Evolutionary conservation across 1,139 yeast genomes (phyloP), one percentile per base, ranked within the genome.

Genomic region (Yamadazyma aaseri): DNA sequence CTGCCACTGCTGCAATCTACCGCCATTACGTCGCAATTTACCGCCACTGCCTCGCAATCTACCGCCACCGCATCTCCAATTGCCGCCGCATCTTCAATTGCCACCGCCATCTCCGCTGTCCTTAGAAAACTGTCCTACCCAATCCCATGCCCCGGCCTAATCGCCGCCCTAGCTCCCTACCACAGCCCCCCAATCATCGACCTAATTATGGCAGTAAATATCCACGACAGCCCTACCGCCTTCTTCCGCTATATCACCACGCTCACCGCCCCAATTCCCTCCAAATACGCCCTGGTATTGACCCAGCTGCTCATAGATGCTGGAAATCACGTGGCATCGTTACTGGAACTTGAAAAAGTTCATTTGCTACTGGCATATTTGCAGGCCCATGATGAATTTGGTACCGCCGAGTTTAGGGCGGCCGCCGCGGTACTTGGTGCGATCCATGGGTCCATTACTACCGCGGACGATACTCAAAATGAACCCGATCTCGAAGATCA

Each of bases 371-470:
- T 50, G n/a, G 48, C 51, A 22, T 54, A 40, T 36, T 36, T 60
- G 7, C 29, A 31, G 1, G 41, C 55, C 3, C 60, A 42, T n/a
- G 26, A 29, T 6, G 31, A 38, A 9, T 56, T 49, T 34, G 21
- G 20, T 1, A 17, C 36, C 2, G 41, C 38, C 2, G 67, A 63
- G 35, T 60, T 45, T 36, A 7, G 35, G 6, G 39, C 49, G 3
- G 42, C 63, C 13, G 58, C 53, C 1, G 40, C 45, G 6, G 42
- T 63, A 5, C 47, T 63, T 6, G 44, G 56, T 2, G 38, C 46
- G 2, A 42, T 61, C n/a, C 35, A 53, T 3, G 52, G 52, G 28
- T 47, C 59, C 1, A n/a, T n/a, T n/a, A n/a, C n/a, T n/a, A n/a
- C n/a, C n/a, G n/a, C n/a, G n/a, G n/a, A n/a, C n/a, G n/a, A n/a